Evolutionary conservation across 768 basidiomycete genomes (phyloP), one percentile per base, ranked within the genome.

Genomic region (Mycena rosella): DNA sequence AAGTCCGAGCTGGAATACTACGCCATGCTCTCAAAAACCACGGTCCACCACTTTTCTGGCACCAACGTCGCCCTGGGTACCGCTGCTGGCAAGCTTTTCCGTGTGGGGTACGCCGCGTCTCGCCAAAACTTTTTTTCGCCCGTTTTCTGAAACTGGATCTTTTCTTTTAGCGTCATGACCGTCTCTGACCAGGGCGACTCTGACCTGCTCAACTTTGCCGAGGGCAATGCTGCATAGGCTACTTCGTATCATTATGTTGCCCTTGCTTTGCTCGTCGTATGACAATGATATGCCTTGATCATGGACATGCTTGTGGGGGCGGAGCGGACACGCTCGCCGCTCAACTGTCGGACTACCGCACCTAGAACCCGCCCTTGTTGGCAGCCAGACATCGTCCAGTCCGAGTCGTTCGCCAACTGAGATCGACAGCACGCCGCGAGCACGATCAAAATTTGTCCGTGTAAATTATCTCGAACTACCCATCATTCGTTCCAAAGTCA

Each of bases 1-100:
- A 98, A 98, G 83, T 98, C 97, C 68, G 98, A 99, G 87, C 88
- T 99, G 66, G 98, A 99, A 87, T 99, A 99, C 88, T 99, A 99
- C 80, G 98, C 96, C 84, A 98, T 98, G 96, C 88, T 99, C 79
- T 98, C 96, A 74, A 99, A 99, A 88, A 99, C 97, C 64, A 90
- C 94, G 64, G 97, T 99, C 63, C 98, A 99, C 85, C 96, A 99
- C 86, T 99, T 98, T 81, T 87, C 90, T 71, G 98, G 98, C 71
- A 96, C 96, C 71, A 99, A 99, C 79, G 96, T 99, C 74, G 94
- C 97, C 67, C 92, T 99, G 72, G 98, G 98, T 65, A 99, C 98
- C 56, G 98, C 98, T 81, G 96, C 98, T 66, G 98, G 98, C 80
- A 97, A 96, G 85, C 91, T 99, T 73, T 99, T 98, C 94, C 96